These are phyloP conservation scores for Aquilaria agallochum DNA, from an alignment of 441 rosid genomes.

Conservation along the genomic window DNA sequence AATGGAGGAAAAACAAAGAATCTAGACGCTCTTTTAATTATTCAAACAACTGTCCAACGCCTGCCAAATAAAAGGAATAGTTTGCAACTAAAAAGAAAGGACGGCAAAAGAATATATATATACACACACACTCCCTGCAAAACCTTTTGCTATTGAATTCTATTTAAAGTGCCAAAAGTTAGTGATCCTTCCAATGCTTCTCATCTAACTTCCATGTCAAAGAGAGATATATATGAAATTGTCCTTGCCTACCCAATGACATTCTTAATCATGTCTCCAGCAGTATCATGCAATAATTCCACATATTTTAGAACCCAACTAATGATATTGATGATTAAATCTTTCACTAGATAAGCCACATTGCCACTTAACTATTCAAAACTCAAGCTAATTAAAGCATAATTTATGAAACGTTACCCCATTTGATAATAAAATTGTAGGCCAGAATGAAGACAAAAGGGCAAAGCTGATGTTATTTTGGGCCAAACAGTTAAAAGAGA, in stretches of 20 bases:
- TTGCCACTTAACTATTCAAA: no score
- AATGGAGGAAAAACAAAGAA: not conserved
- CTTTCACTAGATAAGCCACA: slow-evolving; percentile 10
- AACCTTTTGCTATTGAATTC: no score
- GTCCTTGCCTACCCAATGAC: slow-evolving; percentile 21
- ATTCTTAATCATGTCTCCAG: slow-evolving; percentile 9
- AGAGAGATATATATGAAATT: slow-evolving; percentile 9
- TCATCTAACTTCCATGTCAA: slow-evolving; percentile 18
- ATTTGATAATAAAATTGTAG: slow-evolving; percentile 59
- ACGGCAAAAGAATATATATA: no score
- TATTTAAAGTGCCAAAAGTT: not conserved
- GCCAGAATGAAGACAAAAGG: slow-evolving; percentile 66
- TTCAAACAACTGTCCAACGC: no score
- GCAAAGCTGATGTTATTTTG: slow-evolving; percentile 34
- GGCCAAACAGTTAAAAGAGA: slow-evolving; percentile 20
- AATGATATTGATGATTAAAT: slow-evolving; percentile 34
- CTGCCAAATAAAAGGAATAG: no score
- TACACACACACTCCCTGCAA: no score
- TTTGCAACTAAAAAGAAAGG: no score
- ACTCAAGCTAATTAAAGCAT: slow-evolving; percentile 24
- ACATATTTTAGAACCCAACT: slow-evolving; percentile 40
- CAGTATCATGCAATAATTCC: slow-evolving; percentile 30
- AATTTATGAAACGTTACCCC: slow-evolving; percentile 40
- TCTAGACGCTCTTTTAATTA: no score
- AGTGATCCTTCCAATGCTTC: slow-evolving; percentile 13